phyloP scores from a whole-genome alignment of 176 grass and related monocot species.

The Eleusine indica region DNA sequence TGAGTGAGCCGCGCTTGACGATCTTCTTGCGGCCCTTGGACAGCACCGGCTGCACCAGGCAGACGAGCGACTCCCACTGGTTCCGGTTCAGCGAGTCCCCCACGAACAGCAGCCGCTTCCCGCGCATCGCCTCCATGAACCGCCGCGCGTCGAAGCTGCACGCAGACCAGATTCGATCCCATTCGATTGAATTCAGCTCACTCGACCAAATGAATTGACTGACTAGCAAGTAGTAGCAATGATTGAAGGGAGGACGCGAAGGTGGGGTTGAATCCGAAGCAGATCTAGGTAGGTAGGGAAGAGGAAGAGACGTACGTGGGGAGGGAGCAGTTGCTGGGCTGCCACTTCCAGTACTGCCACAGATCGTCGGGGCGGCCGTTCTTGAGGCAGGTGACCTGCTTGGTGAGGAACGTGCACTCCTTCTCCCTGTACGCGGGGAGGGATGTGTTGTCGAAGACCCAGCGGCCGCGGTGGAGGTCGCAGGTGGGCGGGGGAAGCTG shows the following conservation, averaged over 20 bases:
- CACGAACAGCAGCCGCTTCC: constrained; percentile 86
- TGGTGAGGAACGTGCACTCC: constrained; percentile 63
- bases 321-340: constrained; percentile 28
- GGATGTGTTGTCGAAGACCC: constrained; percentile 69
- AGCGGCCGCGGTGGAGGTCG: constrained; percentile 60
- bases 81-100: constrained; percentile 96
- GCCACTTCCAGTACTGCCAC: constrained; percentile 84
- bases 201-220: no score
- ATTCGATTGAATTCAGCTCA: neutral
- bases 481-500: constrained; percentile 59
- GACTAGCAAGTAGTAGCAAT: neutral
- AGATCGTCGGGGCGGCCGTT: constrained; percentile 67
- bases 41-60: constrained; percentile 68
- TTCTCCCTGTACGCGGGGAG: constrained; percentile 73
- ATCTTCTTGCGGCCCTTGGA: constrained; percentile 52
- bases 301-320: no score
- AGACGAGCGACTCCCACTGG: constrained; percentile 94
- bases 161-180: neutral
- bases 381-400: constrained; percentile 74
- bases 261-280: neutral
- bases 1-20: constrained; percentile 44
- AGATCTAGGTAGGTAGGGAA: constrained; percentile 1
- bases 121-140: constrained; percentile 73
- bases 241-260: neutral
- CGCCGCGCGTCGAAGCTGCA: constrained; percentile 75